These are phyloP conservation scores for Corymbia maculata DNA, from an alignment of 345 rosid genomes.

Conservation along the genomic window DNA sequence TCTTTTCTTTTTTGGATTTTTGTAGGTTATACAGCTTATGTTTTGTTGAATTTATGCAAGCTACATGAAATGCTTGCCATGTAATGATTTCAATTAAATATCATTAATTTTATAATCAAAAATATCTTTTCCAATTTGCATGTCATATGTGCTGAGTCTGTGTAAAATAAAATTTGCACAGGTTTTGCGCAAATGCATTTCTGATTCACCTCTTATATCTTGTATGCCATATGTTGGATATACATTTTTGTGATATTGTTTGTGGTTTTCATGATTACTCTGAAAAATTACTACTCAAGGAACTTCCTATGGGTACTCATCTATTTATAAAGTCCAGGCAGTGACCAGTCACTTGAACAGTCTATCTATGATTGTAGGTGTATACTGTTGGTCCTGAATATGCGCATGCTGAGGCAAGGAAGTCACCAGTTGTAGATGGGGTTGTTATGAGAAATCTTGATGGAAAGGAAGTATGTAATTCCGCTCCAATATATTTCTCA, in stretches of 20 bases:
- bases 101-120: not conserved
- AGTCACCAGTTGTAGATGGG: slow-evolving; percentile 99
- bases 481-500: not conserved
- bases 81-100: not conserved
- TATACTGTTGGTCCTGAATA: slow-evolving; percentile 99
- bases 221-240: not conserved
- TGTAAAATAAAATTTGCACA: not conserved
- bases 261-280: not conserved
- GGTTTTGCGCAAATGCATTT: not conserved
- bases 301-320: not conserved
- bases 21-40: not conserved
- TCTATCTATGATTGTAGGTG: slow-evolving; percentile 48
- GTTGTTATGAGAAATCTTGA: slow-evolving; percentile 97
- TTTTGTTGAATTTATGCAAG: not conserved
- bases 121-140: not conserved
- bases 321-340: not conserved
- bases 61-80: not conserved
- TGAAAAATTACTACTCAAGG: not conserved
- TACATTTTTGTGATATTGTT: not conserved
- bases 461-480: slow-evolving; percentile 86
- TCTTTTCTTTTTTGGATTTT: not conserved
- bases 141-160: not conserved
- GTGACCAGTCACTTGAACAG: not conserved
- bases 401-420: slow-evolving; percentile 99
- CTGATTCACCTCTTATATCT: not conserved